Evolutionary conservation across 2,329 filamentous ascomycete genomes (phyloP).

Genomic region (Aspergillus sclerotialis): DNA sequence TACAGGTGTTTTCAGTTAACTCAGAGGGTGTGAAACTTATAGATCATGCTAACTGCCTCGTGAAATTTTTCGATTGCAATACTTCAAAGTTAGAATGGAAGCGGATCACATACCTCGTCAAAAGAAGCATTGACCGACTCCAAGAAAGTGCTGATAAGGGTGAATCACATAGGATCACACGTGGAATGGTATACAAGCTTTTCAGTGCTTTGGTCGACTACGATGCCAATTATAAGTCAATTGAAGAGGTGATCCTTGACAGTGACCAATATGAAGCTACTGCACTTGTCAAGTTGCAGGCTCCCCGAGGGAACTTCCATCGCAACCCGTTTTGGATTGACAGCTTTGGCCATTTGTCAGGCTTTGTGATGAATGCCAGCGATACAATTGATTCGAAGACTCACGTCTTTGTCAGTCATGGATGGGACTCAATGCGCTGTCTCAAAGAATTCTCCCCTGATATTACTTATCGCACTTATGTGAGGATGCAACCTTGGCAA

Average conservation of each 20-base stretch:
- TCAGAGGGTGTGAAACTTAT: constrained; percentile 29
- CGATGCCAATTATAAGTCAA: constrained; percentile 50
- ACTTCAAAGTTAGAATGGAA: constrained; percentile 19
- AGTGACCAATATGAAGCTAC: constrained; percentile 51
- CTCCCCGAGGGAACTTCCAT: constrained; percentile 50
- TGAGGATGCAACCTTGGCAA: constrained; percentile 50
- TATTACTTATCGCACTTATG: constrained; percentile 53
- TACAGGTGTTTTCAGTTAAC: constrained; percentile 31
- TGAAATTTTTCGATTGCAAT: constrained; percentile 26
- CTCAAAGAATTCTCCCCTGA: constrained; percentile 45
- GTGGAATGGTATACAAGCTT: constrained; percentile 72
- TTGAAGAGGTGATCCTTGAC: constrained; percentile 53
- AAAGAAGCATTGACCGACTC: constrained; percentile 53
- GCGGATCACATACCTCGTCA: constrained; percentile 63
- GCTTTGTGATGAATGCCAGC: constrained; percentile 55
- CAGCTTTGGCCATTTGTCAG: constrained; percentile 50
- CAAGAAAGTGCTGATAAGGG: constrained; percentile 57
- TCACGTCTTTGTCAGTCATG: constrained; percentile 56
- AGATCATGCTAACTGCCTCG: constrained; percentile 29
- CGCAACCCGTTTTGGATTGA: constrained; percentile 56
- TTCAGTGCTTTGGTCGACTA: constrained; percentile 54
- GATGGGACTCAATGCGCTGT: constrained; percentile 55
- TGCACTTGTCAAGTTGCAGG: constrained; percentile 48
- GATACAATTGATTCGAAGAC: constrained; percentile 53
- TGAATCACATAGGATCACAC: constrained; percentile 64